Evolutionary conservation across 164 flowering plant genomes (phyloP), one percentile per base, ranked within the genome.

Genomic region (Piper longum): DNA sequence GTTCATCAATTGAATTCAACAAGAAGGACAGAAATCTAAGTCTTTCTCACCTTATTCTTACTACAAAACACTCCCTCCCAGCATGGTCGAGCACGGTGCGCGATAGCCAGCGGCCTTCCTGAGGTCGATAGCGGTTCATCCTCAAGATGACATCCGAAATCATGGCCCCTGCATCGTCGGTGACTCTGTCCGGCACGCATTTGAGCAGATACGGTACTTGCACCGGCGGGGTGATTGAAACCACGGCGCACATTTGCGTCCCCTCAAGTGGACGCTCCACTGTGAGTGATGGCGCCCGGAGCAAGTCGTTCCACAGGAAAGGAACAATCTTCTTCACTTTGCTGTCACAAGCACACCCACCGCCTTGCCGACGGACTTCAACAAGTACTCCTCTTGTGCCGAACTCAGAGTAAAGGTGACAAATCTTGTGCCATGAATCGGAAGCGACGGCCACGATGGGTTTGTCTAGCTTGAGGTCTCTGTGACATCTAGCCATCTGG

Each of bases 101-200:
- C 59, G 96, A 82, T 71, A 93, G 64, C 99, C 99, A 93, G 43
- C 99, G 75, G 11, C 99, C 99, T 71, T 87, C 95, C 74, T 93
- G 99, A 5, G 97, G 97, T 55, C 82, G 75, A 56, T 86, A 88
- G 43, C 71, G 74, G 52, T 88, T 90, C 85, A 87, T 78, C 64
- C 71, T 82, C 56, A 90, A 79, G 66, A 93, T 82, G 43, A 79
- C 86, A 74, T 93, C 99, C 1, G 96, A 93, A 52, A 93, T 75
- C 99, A 93, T 89, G 18, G 91, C 91, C 3, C 99, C 97, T 3
- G 88, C 76, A 75, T 93, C 92, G 72, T 93, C 99, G 0, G 97
- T 90, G 16, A 90, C 97, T 41, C 88, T 70, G 52, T 93, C 99
- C 0, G 99, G 89, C 14, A 93, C 96, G 59, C 92, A 93, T 66